A percentile compares a stretch with the other conserved stretches of the same genome.
Conservation (phyloP, 164 flowering plant genomes). For the Warburgia ugandensis region DNA sequence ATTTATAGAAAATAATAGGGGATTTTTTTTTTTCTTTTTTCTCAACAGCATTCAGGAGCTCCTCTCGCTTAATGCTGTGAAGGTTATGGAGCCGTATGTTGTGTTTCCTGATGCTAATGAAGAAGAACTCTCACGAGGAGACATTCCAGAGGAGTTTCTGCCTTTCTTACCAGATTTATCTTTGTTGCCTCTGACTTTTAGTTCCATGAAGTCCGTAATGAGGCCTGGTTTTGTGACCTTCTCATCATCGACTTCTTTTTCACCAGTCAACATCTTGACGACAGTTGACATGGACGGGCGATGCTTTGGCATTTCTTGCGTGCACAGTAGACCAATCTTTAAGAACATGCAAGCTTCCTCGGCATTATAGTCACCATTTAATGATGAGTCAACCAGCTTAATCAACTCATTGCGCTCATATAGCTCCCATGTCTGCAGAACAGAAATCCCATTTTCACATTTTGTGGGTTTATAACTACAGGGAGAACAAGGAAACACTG, state of each 20-base stretch:
- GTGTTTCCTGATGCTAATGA: too few relatives aligned
- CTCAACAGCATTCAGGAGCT: too few relatives aligned
- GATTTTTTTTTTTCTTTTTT: too few relatives aligned
- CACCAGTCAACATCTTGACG: constrained; percentile 60
- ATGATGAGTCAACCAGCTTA: constrained; percentile 42
- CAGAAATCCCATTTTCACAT: too few relatives aligned
- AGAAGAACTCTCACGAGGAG: too few relatives aligned
- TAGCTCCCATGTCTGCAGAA: constrained; percentile 70
- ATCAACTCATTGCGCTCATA: constrained; percentile 53
- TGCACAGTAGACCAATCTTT: constrained; percentile 74
- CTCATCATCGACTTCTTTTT: constrained; percentile 19
- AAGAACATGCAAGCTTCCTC: constrained; percentile 71
- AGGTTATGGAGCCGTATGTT: too few relatives aligned
- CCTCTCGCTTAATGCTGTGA: too few relatives aligned
- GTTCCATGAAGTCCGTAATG: constrained; percentile 75
- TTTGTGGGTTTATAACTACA: too few relatives aligned
- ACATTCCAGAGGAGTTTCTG: constrained; percentile 29
- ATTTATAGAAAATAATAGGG: too few relatives aligned
- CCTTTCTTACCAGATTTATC: constrained; percentile 3
- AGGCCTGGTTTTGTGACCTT: constrained; percentile 66
- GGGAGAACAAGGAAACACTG: too few relatives aligned
- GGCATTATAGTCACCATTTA: constrained; percentile 59
- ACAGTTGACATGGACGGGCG: constrained; percentile 81
- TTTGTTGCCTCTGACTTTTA: constrained; percentile 35
- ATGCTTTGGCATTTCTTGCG: constrained; percentile 72